These are phyloP conservation scores for Afroboletus lepidellus DNA, from an alignment of 1,284 basidiomycete genomes.

Conservation along the genomic window DNA sequence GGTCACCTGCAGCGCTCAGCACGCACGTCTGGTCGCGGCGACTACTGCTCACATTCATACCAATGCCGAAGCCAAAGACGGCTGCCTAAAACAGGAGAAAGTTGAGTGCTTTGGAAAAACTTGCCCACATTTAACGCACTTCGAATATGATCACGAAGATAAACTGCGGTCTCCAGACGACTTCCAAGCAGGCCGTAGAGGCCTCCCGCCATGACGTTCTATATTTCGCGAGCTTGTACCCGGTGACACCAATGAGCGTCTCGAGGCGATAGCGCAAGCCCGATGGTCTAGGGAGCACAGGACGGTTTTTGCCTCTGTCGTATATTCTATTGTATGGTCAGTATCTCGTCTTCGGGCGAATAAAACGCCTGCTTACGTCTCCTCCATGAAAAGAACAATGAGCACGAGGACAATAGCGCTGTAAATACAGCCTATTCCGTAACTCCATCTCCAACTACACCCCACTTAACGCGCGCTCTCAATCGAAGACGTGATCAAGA, in stretches of 20 bases:
- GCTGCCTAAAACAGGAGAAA: constrained; percentile 39
- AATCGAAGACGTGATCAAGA: neutral
- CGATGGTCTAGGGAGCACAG: constrained; percentile 43
- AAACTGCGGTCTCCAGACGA: constrained; percentile 67
- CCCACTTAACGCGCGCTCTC: neutral
- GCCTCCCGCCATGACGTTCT: constrained; percentile 54
- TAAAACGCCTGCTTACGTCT: constrained; percentile 48
- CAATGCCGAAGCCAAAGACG: constrained; percentile 69
- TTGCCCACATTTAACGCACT: constrained; percentile 30
- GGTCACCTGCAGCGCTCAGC: constrained; percentile 48
- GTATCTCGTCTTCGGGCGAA: neutral
- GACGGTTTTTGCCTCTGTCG: constrained; percentile 59
- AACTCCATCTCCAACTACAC: constrained; percentile 67
- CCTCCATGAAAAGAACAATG: constrained; percentile 58
- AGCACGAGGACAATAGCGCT: constrained; percentile 52
- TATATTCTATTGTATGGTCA: constrained; percentile 49
- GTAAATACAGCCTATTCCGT: constrained; percentile 66
- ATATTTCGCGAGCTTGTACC: constrained; percentile 58
- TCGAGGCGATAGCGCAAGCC: constrained; percentile 58
- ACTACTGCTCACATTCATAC: constrained; percentile 59
- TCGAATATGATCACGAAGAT: constrained; percentile 57
- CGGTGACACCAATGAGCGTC: constrained; percentile 66
- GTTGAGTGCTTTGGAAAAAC: neutral
- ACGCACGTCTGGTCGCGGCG: neutral
- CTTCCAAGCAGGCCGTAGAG: constrained; percentile 46